phyloP scores from a whole-genome alignment of 345 rosid species.

The Zanthoxylum bungeanum region DNA sequence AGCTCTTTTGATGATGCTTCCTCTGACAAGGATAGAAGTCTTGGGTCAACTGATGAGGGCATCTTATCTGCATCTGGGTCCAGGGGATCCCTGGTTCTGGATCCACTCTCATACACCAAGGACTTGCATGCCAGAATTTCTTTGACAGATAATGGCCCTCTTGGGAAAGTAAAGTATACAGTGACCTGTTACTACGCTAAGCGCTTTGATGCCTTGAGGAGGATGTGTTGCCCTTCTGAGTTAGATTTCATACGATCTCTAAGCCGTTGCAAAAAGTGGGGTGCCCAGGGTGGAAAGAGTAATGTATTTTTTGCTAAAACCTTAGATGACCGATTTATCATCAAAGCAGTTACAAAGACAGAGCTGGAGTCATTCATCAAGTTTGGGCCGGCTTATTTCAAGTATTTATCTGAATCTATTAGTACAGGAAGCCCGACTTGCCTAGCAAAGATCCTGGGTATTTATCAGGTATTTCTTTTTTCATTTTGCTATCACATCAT shows the following conservation, averaged over 20 bases:
- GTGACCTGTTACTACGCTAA: conserved; percentile 90
- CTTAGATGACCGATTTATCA: conserved; percentile 90
- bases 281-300: conserved; percentile 99
- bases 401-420: conserved; percentile 75
- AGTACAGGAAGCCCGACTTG: conserved; percentile 77
- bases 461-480: conserved; percentile 72
- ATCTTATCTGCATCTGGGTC: conserved; percentile 29
- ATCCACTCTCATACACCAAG: conserved; percentile 54
- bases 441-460: conserved; percentile 92
- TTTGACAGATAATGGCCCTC: conserved; percentile 66
- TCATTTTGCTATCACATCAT: not conserved
- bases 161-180: conserved; percentile 70
- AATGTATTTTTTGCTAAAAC: conserved; percentile 96
- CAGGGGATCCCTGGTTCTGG: conserved; percentile 44
- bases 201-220: conserved; percentile 84
- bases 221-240: conserved; percentile 84
- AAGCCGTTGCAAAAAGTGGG: conserved; percentile 98
- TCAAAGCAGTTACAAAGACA: conserved; percentile 95
- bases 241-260: conserved; percentile 82
- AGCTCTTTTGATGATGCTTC: conserved; percentile 47
- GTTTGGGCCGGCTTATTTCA: conserved; percentile 86
- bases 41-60: conserved; percentile 57
- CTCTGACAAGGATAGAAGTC: conserved; percentile 42
- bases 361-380: conserved; percentile 94
- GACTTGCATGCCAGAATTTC: conserved; percentile 75